Evolutionary conservation across 345 rosid species (phyloP), one percentile per base, ranked within the genome.

Genomic region (Gossypium longicalyx): DNA sequence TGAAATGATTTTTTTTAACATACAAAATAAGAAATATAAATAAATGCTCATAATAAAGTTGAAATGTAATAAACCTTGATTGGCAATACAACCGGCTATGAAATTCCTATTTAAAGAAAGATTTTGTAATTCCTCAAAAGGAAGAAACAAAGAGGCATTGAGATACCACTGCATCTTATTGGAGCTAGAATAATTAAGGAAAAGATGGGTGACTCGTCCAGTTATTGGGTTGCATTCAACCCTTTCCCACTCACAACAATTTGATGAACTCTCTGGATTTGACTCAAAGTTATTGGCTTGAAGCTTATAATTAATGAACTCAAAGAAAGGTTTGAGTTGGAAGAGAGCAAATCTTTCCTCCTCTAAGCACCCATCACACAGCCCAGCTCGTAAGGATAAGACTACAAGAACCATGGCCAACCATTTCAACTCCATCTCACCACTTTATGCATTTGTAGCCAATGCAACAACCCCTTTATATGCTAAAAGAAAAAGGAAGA

Each of bases 131-230:
- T 60, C 16, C 7, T 60, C 22, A 25, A 61, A 73, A 19, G 76
- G 59, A 60, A 73, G 59, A 17, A 73, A 73, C 25, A 61, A 17
- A 22, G 76, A 61, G 3, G 57, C 56, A 1, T 73, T 73, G 12
- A 73, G 47, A 61, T 73, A 47, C 54, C 22, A 47, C 0, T 34
- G 0, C 4, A 0, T 29, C 34, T 29, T 0, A 3, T 2, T 29
- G 34, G 3, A 0, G 0, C 34, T 29, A 3, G 6, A 34, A 34
- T 3, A 0, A 34, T 56, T 0, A 20, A 9, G 61, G 13, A 54
- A 54, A 1, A 54, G 66, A 12, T 3, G 5, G 12, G 12, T 60
- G 4, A 60, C 44, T 47, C 76, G 57, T 9, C 25, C 45, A 20
- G 27, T 41, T 8, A 12, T 9, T 11, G 43, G 2, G 56, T 43